Evolutionary conservation across 768 basidiomycete species (phyloP), one percentile per base, ranked within the genome.

Genomic region (Boletales sp.): DNA sequence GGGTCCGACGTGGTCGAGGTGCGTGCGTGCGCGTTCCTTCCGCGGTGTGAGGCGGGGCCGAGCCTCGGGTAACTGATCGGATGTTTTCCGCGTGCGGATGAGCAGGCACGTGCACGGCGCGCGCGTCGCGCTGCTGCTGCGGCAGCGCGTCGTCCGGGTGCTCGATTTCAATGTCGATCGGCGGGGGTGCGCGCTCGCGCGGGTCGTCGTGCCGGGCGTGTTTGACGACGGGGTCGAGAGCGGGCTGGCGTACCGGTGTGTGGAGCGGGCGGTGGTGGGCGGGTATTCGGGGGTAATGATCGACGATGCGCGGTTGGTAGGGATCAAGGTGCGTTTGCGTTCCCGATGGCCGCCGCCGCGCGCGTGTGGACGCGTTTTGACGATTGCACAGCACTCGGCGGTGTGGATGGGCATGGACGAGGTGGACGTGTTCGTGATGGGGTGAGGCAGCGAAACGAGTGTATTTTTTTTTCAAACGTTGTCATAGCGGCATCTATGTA

Each of bases 51-150:
- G n/a, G n/a, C n/a, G n/a, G n/a, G n/a, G n/a, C n/a, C n/a, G n/a
- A n/a, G n/a, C n/a, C n/a, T n/a, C n/a, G n/a, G n/a, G n/a, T n/a
- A n/a, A n/a, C n/a, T 21, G 21, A 21, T 21, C 21, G 2, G 21
- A 21, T 4, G 21, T 2, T 21, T 4, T 4, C 21, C 21, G 21
- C 21, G 21, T 28, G 25, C 25, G 25, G 25, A 28, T 28, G 25
- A 7, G 5, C 6, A 74, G 73, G 45, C 72, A 75, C n/a, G 70
- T 74, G 2, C 72, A 77, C n/a, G 75, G 74, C 5, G 56, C 66
- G 32, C 68, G 74, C 11, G 64, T 74, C 19, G 68, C 70, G 8
- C 55, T 71, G 30, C 44, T 59, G 25, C 44, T 57, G 19, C 4
- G 25, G 25, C 25, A 28, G 25, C 25, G 5, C 25, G 25, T 28